Conservation (phyloP, 108 stramenopile species). For the Skeletonema marinoi region DNA sequence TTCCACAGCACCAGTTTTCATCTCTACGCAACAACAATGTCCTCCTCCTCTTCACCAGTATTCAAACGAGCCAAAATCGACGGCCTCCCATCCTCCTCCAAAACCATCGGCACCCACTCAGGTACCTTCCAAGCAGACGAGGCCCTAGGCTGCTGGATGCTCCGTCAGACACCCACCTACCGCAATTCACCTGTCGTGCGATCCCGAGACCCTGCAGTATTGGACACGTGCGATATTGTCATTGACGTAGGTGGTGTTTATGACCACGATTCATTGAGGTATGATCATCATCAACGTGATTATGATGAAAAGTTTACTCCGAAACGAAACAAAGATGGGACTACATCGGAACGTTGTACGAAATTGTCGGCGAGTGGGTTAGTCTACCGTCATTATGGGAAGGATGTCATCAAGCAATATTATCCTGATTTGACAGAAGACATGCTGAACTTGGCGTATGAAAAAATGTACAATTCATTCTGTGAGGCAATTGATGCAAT, state of each 20-base stretch:
- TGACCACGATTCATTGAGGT: constrained; percentile 81
- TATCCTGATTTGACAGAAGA: constrained; percentile 67
- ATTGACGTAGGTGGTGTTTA: constrained; percentile 97
- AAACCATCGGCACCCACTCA: constrained; percentile 89
- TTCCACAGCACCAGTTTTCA: neutral
- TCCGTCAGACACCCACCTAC: constrained; percentile 79
- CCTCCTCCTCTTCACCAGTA: neutral
- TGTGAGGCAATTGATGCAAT: constrained; percentile 98
- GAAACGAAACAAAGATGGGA: constrained; percentile 40
- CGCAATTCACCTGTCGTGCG: constrained; percentile 86
- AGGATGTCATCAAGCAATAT: constrained; percentile 78
- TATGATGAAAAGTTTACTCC: constrained; percentile 85
- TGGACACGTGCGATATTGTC: constrained; percentile 89
- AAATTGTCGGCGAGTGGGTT: constrained; percentile 93
- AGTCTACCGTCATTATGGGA: constrained; percentile 97
- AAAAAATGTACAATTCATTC: constrained; percentile 85
- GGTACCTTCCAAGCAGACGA: constrained; percentile 98
- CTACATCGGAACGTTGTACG: constrained; percentile 63
- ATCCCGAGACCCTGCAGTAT: constrained; percentile 76
- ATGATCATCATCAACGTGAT: constrained; percentile 98
- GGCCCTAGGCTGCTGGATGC: constrained; percentile 91
- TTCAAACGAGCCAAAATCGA: constrained; percentile 58
- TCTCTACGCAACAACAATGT: neutral
- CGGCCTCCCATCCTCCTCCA: constrained; percentile 45
- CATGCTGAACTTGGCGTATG: constrained; percentile 65